Conservation (phyloP, 805 yeast species). For the Starmerella bacillaris region DNA sequence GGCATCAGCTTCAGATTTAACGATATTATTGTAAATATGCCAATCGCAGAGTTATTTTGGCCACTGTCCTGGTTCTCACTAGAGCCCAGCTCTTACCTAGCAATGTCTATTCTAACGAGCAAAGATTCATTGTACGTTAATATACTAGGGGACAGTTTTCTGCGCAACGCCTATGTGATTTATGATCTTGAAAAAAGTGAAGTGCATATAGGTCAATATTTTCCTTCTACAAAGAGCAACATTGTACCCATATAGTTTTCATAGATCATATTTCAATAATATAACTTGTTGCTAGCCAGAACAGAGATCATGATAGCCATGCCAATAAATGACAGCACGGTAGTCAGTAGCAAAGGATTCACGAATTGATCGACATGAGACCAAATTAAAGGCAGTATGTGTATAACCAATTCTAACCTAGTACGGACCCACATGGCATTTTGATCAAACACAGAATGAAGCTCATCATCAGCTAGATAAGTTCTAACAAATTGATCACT, state of each 20-base stretch:
- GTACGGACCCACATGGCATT: slow-evolving; percentile 9
- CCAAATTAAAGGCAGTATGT: slow-evolving; percentile 11
- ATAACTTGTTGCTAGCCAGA: no score
- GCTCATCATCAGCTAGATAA: slow-evolving; percentile 11
- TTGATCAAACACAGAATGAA: slow-evolving; percentile 10
- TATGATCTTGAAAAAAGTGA: slow-evolving; percentile 37
- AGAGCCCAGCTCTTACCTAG: slow-evolving; percentile 16
- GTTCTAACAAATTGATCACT: slow-evolving; percentile 9
- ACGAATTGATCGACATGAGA: slow-evolving; percentile 6
- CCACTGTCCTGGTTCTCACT: slow-evolving; percentile 19
- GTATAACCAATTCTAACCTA: slow-evolving; percentile 8
- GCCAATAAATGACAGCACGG: slow-evolving; percentile 8
- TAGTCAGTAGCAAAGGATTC: slow-evolving; percentile 11
- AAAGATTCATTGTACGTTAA: slow-evolving; percentile 20
- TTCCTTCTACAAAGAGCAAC: slow-evolving; percentile 7
- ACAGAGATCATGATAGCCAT: not conserved
- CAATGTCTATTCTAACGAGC: slow-evolving; percentile 19
- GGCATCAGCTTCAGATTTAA: slow-evolving; percentile 32
- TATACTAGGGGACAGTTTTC: slow-evolving; percentile 40
- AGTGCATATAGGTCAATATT: slow-evolving; percentile 29
- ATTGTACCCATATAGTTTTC: slow-evolving; percentile 10
- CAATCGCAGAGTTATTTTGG: slow-evolving; percentile 24
- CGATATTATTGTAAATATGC: slow-evolving; percentile 33
- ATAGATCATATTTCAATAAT: no score
- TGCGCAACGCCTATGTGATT: slow-evolving; percentile 39